Conservation (phyloP, 345 rosid genomes). For the Corchorus olitorius region DNA sequence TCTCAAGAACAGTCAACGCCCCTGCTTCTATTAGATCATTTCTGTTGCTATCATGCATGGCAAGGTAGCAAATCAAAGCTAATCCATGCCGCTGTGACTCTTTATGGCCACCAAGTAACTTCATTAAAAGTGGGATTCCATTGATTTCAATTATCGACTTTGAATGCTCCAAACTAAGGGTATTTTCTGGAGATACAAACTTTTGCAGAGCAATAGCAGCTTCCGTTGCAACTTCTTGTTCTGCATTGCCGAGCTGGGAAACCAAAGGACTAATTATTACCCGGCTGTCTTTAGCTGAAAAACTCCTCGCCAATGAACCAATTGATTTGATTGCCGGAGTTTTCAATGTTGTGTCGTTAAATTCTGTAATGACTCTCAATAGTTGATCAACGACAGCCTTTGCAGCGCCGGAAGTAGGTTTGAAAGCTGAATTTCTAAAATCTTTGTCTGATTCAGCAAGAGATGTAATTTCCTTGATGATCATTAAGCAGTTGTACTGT, state of each 20-base stretch:
- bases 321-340: slow-evolving; percentile 66
- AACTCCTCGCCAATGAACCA: slow-evolving; percentile 81
- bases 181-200: slow-evolving; percentile 57
- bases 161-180: slow-evolving; percentile 56
- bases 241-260: slow-evolving; percentile 41
- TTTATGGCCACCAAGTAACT: slow-evolving; percentile 43
- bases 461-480: slow-evolving; percentile 69
- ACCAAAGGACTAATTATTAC: slow-evolving; percentile 68
- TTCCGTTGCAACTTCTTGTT: slow-evolving; percentile 57
- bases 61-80: slow-evolving; percentile 64
- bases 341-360: slow-evolving; percentile 32
- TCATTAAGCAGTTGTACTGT: slow-evolving; percentile 42
- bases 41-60: slow-evolving; percentile 54
- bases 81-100: slow-evolving; percentile 31
- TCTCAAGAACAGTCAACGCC: slow-evolving; percentile 70
- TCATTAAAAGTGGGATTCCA: slow-evolving; percentile 53
- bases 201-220: slow-evolving; percentile 71
- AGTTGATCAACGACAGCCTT: slow-evolving; percentile 81
- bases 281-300: slow-evolving; percentile 71
- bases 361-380: slow-evolving; percentile 52
- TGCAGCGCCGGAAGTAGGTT: slow-evolving; percentile 72
- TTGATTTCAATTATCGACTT: slow-evolving; percentile 59
- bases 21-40: slow-evolving; percentile 58
- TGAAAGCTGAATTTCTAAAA: slow-evolving; percentile 74
- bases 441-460: slow-evolving; percentile 64